phyloP scores from a whole-genome alignment of 805 yeast species.

The Metschnikowia kofuensis region DNA sequence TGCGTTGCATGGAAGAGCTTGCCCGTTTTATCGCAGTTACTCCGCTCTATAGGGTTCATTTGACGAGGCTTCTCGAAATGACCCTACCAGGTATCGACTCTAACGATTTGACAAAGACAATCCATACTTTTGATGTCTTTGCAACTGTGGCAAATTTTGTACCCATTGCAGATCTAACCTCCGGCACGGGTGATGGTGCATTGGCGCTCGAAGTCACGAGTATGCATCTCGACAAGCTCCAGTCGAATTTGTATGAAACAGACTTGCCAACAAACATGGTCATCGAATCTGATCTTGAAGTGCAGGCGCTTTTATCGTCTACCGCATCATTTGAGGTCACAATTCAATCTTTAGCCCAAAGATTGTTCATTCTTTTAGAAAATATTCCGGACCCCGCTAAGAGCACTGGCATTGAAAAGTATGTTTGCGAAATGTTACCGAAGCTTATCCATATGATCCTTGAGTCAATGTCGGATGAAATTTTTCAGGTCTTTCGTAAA shows the following conservation, averaged over 20 bases:
- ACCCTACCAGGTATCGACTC: constrained; percentile 81
- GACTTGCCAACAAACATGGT: constrained; percentile 24
- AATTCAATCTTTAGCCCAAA: constrained; percentile 51
- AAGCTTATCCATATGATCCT: constrained; percentile 31
- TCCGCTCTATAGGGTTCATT: constrained; percentile 70
- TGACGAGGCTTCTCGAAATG: constrained; percentile 68
- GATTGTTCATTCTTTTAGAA: constrained; percentile 64
- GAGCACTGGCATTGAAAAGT: constrained; percentile 49
- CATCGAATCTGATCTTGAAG: constrained; percentile 44
- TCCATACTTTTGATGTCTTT: constrained; percentile 63
- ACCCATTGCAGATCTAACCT: constrained; percentile 64
- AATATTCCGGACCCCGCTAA: constrained; percentile 59
- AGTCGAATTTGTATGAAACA: constrained; percentile 33
- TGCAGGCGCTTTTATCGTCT: constrained; percentile 65
- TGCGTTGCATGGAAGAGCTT: constrained; percentile 62
- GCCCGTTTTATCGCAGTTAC: constrained; percentile 63
- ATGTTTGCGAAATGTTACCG: constrained; percentile 38
- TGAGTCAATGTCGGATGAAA: constrained; percentile 61
- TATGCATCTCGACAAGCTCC: constrained; percentile 58
- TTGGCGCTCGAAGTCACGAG: constrained; percentile 56
- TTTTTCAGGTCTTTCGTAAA: constrained; percentile 45
- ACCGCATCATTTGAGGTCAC: constrained; percentile 67
- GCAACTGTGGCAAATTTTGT: constrained; percentile 68
- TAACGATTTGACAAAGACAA: constrained; percentile 76
- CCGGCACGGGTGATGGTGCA: constrained; percentile 37